Conservation (phyloP, 768 basidiomycete genomes). For the Auricularia cornea region DNA sequence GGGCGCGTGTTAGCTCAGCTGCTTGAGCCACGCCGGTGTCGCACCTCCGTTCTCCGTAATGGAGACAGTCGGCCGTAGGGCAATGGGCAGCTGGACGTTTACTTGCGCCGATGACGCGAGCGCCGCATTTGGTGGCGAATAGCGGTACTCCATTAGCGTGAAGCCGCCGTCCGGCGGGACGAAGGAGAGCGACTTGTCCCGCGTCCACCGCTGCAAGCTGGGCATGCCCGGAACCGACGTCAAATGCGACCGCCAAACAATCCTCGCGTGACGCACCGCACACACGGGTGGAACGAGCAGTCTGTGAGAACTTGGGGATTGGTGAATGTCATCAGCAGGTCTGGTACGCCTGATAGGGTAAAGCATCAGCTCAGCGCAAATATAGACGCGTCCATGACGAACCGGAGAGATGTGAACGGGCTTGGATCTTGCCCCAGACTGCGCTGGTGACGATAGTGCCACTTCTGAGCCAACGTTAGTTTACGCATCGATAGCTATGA, state of each 20-base stretch:
- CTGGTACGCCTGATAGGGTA: conserved; percentile 66
- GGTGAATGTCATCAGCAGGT: conserved; percentile 66
- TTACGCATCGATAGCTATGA: neutral
- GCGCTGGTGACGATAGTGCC: conserved; percentile 58
- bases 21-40: neutral
- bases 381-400: conserved; percentile 2
- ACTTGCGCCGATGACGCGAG: conserved; percentile 35
- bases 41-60: conserved; percentile 35
- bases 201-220: conserved; percentile 73
- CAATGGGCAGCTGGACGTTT: conserved; percentile 27
- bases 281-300: conserved; percentile 86
- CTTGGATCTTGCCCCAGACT: conserved; percentile 71
- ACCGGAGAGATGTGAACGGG: conserved; percentile 74
- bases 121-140: conserved; percentile 35
- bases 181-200: conserved; percentile 75
- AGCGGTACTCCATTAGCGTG: conserved; percentile 75
- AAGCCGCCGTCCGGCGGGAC: conserved; percentile 91
- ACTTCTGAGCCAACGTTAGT: conserved; percentile 35
- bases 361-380: neutral
- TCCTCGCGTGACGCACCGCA: conserved; percentile 45
- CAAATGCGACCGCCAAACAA: conserved; percentile 15
- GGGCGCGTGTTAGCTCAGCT: neutral
- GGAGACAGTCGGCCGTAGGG: conserved; percentile 23
- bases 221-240: neutral
- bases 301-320: conserved; percentile 68